These are phyloP conservation scores for Garcia nutans DNA, from an alignment of 345 rosid species.

Conservation along the genomic window DNA sequence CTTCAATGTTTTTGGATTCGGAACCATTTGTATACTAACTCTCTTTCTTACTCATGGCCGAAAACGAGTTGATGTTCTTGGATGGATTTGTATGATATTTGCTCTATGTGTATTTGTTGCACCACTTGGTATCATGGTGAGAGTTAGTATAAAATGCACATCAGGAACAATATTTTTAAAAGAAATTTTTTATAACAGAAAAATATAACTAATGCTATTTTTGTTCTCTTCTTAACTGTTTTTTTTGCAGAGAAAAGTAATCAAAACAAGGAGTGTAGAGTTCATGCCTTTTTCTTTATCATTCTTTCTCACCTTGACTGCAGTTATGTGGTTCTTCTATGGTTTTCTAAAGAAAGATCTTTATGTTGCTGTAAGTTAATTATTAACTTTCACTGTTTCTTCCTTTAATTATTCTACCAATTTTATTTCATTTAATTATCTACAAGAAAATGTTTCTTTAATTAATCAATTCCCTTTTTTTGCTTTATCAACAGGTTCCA, in stretches of 20 bases:
- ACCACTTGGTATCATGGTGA: constrained; percentile 79
- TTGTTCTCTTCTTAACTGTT: not conserved
- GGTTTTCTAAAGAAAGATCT: constrained; percentile 32
- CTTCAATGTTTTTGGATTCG: constrained; percentile 63
- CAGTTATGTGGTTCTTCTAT: constrained; percentile 54
- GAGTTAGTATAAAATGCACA: not conserved
- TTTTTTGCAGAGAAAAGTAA: constrained; percentile 73
- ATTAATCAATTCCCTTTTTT: not conserved
- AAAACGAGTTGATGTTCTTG: constrained; percentile 52
- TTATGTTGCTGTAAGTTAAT: constrained; percentile 23
- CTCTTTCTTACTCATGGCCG: constrained; percentile 39
- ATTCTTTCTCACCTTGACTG: constrained; percentile 50
- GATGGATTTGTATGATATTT: constrained; percentile 76
- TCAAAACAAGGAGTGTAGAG: constrained; percentile 69
- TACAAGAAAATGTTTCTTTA: too few relatives aligned
- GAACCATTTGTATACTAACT: constrained; percentile 43
- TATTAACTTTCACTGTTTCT: not conserved
- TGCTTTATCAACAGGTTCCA: constrained; percentile 40
- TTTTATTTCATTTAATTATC: not conserved
- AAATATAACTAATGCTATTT: too few relatives aligned
- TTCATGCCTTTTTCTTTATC: constrained; percentile 66
- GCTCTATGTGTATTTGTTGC: constrained; percentile 75
- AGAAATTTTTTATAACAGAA: too few relatives aligned
- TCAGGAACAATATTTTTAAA: too few relatives aligned
- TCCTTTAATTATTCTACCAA: not conserved